Percentiles rank a stretch among this genome's conserved stretches.
Conservation (phyloP, 2,329 filamentous ascomycete genomes). For the Escovopsis sp. region DNA sequence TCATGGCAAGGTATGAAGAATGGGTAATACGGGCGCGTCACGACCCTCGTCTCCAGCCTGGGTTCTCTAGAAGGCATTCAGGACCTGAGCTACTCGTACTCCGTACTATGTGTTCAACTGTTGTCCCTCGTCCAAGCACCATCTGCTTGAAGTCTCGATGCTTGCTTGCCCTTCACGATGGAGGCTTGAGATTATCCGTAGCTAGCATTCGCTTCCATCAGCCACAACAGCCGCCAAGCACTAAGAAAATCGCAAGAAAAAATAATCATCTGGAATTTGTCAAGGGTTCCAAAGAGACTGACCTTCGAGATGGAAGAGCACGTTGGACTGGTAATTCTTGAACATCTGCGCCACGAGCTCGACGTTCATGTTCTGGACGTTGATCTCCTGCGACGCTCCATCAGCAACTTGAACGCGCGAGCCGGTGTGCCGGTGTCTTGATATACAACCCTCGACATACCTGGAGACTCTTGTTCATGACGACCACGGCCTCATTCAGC, state of each 20-base stretch:
- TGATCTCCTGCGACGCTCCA: slow-evolving; percentile 59
- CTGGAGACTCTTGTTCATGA: slow-evolving; percentile 85
- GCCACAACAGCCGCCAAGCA: too few species aligned
- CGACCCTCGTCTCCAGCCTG: too few species aligned
- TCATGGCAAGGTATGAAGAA: too few species aligned
- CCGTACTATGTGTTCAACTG: too few species aligned
- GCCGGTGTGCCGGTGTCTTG: not conserved
- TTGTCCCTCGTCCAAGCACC: too few species aligned
- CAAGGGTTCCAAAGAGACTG: too few species aligned
- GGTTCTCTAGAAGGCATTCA: too few species aligned
- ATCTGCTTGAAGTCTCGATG: not conserved
- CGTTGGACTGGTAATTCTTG: slow-evolving; percentile 98
- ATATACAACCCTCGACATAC: slow-evolving; percentile 31
- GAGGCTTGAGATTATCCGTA: slow-evolving; percentile 71
- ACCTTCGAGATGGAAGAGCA: slow-evolving; percentile 96
- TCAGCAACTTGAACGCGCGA: not conserved
- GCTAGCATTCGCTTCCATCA: slow-evolving; percentile 31
- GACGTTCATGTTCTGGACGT: slow-evolving; percentile 97
- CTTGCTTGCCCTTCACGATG: slow-evolving; percentile 30
- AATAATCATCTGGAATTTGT: too few species aligned
- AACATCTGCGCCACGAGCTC: slow-evolving; percentile 98
- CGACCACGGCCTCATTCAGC: slow-evolving; percentile 83
- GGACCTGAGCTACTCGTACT: too few species aligned
- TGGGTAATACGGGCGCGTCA: too few species aligned
- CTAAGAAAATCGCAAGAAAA: too few species aligned